Evolutionary conservation across 805 yeast genomes (phyloP), one percentile per base, ranked within the genome.

Genomic region (Grigorovia yakushimaensis): DNA sequence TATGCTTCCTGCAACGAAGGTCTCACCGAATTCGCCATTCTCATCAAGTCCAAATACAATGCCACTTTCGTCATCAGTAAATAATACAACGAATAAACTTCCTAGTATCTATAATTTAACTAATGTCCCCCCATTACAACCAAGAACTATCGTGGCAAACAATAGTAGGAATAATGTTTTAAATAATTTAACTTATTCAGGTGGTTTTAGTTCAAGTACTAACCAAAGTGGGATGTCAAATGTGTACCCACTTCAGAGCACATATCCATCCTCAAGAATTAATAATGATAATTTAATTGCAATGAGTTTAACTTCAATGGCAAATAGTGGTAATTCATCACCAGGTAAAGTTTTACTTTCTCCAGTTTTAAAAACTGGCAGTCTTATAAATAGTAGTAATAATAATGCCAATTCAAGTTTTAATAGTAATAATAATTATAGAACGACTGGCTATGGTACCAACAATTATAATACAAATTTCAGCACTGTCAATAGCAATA

Each of bases 231-330:
- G 9, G 33, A 27, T 27, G 13, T 2, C 9, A 10, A 27, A 27
- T 27, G 33, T 10, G 15, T 10, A 15, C 13, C 33, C 9, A 27
- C 33, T 27, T 10, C 13, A 10, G 9, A 27, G 9, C 13, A 5
- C 33, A 27, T 27, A 10, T 15, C 33, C 33, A 4, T 10, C 15
- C 13, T 27, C 37, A 33, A 11, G 37, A 33, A 3, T 33, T 13
- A 59, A 62, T 44, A 67, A 64, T 38, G 68, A 64, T 49, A 64
- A 61, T 43, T 53, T 64, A 58, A 46, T 64, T 30, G 68, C 68
- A 3, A 50, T 64, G 44, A 62, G 67, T 47, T 49, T 64, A 23
- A 61, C 68, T 5, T 61, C 65, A 15, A 62, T 64, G 66, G 68
- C 68, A 22, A 61, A 61, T 45, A 62, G 65, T 42, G 62, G 66